Percentiles rank a stretch among this genome's conserved stretches.
Evolutionary conservation across 306 rosid species (phyloP).

Genomic region (Coriaria nepalensis): DNA sequence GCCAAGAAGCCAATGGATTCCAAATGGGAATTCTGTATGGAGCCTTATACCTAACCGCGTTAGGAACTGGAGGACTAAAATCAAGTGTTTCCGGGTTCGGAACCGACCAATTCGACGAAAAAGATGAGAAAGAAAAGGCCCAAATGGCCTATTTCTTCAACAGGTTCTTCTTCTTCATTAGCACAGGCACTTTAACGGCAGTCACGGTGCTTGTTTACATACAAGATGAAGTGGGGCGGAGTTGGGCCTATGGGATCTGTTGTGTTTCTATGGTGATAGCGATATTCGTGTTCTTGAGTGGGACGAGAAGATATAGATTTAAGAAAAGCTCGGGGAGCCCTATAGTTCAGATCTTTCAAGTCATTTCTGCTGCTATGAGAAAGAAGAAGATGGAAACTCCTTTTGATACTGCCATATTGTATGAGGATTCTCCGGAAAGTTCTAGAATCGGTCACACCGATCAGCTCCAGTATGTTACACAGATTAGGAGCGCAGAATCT

Average conservation of each 20-base stretch:
- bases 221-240: slow-evolving; percentile 76
- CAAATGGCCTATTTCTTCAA: slow-evolving; percentile 77
- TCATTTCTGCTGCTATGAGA: slow-evolving; percentile 40
- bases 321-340: slow-evolving; percentile 80
- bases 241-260: slow-evolving; percentile 78
- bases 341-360: slow-evolving; percentile 68
- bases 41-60: slow-evolving; percentile 56
- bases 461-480: slow-evolving; percentile 58
- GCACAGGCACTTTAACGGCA: slow-evolving; percentile 64
- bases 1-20: slow-evolving; percentile 51
- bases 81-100: slow-evolving; percentile 97
- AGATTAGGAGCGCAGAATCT: no score
- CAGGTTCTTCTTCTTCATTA: slow-evolving; percentile 68
- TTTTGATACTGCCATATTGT: slow-evolving; percentile 23
- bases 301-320: slow-evolving; percentile 54
- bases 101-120: slow-evolving; percentile 76
- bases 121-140: slow-evolving; percentile 72
- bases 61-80: slow-evolving; percentile 83
- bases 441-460: slow-evolving; percentile 48
- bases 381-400: slow-evolving; percentile 58
- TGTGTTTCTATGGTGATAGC: slow-evolving; percentile 47
- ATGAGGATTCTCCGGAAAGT: slow-evolving; percentile 54
- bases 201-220: slow-evolving; percentile 85
- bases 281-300: slow-evolving; percentile 38
- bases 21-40: slow-evolving; percentile 74